Base-by-base conservation (phyloP, 192 early-diverging fungal genomes). In the Coemansia umbellata region DNA sequence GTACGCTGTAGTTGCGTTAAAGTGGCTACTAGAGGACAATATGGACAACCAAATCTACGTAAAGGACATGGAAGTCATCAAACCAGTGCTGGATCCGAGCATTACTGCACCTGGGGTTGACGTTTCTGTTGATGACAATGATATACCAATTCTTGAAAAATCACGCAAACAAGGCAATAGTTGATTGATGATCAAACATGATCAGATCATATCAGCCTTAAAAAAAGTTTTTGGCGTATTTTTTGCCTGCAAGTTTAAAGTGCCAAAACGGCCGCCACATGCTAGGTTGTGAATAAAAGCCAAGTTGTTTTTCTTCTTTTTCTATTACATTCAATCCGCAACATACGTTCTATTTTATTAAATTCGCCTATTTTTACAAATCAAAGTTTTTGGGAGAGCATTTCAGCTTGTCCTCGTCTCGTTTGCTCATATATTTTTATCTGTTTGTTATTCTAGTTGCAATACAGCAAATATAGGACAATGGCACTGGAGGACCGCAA, bases 401-500 rank as follows among this genome's bases (percentile, higher is more conserved):
- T n/a, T n/a, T n/a, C n/a, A n/a, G n/a, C n/a, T n/a, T n/a, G n/a
- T n/a, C n/a, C n/a, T n/a, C n/a, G n/a, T n/a, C n/a, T n/a, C n/a
- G n/a, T n/a, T n/a, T n/a, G n/a, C n/a, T n/a, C n/a, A n/a, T n/a
- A n/a, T n/a, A n/a, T n/a, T n/a, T n/a, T n/a, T 3, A 30, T 30
- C 21, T 17, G 31, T 15, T 26, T 48, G 26, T 28, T 28, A 44
- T 14, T 27, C 8, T 44, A 44, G 14, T 44, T 44, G 22, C 47
- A 64, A 8, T 26, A 32, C 11, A 51, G 26, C 2, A n/a, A 22
- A n/a, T n/a, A n/a, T n/a, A n/a, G n/a, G 14, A 27, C 5, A 50
- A 74, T 75, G 72, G 49, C 72, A 32, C 48, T 69, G 48, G 53
- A 54, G 45, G 67, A 77, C 56, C 66, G 74, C 57, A 69, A 77